phyloP scores from a whole-genome alignment of 495 filamentous ascomycete genomes.

The Penicilliopsis zonata region DNA sequence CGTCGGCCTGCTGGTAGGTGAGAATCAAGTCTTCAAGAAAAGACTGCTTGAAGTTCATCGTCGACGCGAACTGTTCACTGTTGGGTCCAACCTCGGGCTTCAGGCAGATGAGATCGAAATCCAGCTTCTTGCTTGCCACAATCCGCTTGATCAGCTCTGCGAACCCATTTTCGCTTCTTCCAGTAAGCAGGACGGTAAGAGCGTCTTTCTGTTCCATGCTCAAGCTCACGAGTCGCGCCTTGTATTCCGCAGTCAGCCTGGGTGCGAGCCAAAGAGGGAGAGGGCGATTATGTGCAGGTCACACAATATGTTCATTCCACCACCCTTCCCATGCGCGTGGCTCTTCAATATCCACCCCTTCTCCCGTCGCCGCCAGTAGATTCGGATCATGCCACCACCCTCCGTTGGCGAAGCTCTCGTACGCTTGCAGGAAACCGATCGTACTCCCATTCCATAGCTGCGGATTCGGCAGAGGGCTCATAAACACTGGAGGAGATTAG shows the following conservation, averaged over 20 bases:
- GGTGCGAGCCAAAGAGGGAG: not conserved
- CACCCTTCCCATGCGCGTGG: constrained; percentile 77
- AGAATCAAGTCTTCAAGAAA: constrained; percentile 69
- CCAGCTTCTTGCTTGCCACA: constrained; percentile 58
- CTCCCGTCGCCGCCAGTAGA: constrained; percentile 76
- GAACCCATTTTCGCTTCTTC: constrained; percentile 69
- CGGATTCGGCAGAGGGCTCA: constrained; percentile 76
- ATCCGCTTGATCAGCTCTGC: constrained; percentile 74
- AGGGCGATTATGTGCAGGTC: constrained; percentile 4
- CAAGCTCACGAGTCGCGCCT: constrained; percentile 67
- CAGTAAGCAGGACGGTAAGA: constrained; percentile 78
- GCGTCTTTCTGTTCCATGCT: constrained; percentile 83
- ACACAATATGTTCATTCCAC: constrained; percentile 90
- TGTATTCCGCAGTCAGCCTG: constrained; percentile 16
- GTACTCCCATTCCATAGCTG: constrained; percentile 75
- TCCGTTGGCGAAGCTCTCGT: constrained; percentile 67
- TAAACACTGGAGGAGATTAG: constrained; percentile 54
- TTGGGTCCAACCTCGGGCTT: constrained; percentile 77
- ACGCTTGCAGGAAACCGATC: constrained; percentile 60
- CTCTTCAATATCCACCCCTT: constrained; percentile 76
- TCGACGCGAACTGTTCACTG: constrained; percentile 60
- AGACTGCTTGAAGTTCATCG: constrained; percentile 78
- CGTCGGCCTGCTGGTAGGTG: constrained; percentile 72
- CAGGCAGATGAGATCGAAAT: constrained; percentile 81
- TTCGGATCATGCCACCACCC: constrained; percentile 96